These are phyloP conservation scores for Salix caprea DNA, from an alignment of 345 rosid genomes.

Conservation along the genomic window DNA sequence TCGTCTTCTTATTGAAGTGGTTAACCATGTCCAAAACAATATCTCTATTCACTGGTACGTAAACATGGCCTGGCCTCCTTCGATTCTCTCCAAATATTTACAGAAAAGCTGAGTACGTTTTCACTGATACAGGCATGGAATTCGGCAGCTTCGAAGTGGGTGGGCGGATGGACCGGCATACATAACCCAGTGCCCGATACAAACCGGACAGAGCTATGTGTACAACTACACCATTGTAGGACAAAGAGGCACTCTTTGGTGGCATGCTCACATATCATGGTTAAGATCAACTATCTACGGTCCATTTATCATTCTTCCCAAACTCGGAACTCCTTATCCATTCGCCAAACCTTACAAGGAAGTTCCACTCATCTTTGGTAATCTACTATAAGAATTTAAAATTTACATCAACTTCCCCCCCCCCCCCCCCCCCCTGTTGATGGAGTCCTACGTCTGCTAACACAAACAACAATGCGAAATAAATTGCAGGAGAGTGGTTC, in stretches of 20 bases:
- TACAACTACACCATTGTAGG: slow-evolving; percentile 6
- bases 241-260: slow-evolving; percentile 5
- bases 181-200: slow-evolving; percentile 5
- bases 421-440: no score
- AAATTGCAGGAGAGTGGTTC: slow-evolving; percentile 3
- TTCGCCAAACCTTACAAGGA: background rate
- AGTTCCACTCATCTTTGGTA: slow-evolving; percentile 7
- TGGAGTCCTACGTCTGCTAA: no score
- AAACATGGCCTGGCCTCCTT: no score
- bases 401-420: no score
- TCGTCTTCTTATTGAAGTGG: slow-evolving; percentile 2
- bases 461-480: background rate
- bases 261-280: slow-evolving; percentile 6
- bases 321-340: background rate
- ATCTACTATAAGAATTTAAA: background rate
- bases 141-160: background rate
- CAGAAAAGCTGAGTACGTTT: no score
- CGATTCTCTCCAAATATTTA: background rate
- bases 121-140: slow-evolving; percentile 3
- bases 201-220: background rate
- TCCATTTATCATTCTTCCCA: background rate
- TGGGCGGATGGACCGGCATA: background rate
- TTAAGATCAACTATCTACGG: slow-evolving; percentile 3
- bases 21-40: slow-evolving; percentile 17
- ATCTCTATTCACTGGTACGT: slow-evolving; percentile 16